Evolutionary conservation across 495 filamentous ascomycete genomes (phyloP), one percentile per base, ranked within the genome.

Genomic region (Penicillium roqueforti): DNA sequence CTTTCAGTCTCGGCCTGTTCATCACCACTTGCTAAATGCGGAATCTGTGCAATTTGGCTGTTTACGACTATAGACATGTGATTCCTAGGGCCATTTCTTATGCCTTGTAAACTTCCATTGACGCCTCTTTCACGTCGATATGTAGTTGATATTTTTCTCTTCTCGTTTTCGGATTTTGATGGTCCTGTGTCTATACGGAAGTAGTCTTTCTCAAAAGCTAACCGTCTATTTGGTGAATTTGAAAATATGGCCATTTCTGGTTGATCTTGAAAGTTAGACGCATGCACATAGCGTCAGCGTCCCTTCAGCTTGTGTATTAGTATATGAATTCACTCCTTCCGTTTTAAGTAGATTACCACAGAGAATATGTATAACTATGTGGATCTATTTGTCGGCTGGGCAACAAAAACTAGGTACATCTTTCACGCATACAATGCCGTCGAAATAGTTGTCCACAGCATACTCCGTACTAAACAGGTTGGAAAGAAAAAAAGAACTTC

Each of bases 1-100:
- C 25, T 16, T 48, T 8, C 48, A 75, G 72, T 42, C 77, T 87
- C 54, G 85, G 86, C 38, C 66, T 88, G 54, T 88, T 77, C 67
- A 74, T 89, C 56, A 81, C 77, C 39, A 65, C 67, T 19, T 83
- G 81, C 63, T 85, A 75, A 69, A 50, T 39, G 5, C 16, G 9
- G 16, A 18, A 13, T 32, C 20, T 16, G 16, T 34, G 23, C 28
- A n/a, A 34, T 22, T 25, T 19, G 22, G 6, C 38, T 16, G 10
- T 43, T 38, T n/a, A 5, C 20, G 16, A 22, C 36, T 51, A 13
- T 46, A 23, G 34, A 48, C 19, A 18, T 49, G 31, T 28, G 11
- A 39, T 36, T 14, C 28, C 16, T 26, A 26, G 19, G 25, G 32
- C 19, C 31, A 48, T 22, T 26, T 1, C 25, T 36, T 41, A 41